Evolutionary conservation across 2,329 filamentous ascomycete species (phyloP).

Genomic region (Beauveria brongniartii): DNA sequence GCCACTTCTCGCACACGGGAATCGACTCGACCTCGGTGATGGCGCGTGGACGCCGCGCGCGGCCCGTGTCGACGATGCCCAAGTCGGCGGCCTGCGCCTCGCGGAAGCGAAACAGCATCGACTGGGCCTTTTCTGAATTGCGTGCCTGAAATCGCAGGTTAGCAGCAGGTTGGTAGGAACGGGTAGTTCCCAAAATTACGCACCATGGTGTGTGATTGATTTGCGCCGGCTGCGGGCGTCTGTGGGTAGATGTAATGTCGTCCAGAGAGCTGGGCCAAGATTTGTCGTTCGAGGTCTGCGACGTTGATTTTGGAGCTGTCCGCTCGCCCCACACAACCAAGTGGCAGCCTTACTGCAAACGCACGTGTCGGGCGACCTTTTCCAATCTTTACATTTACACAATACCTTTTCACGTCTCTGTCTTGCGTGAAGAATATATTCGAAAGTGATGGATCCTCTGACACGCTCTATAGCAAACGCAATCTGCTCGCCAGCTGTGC

Average conservation of each 20-base stretch:
- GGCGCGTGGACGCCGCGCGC: constrained; percentile 79
- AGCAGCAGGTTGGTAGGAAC: background rate
- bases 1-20: constrained; percentile 91
- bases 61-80: constrained; percentile 88
- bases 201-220: background rate
- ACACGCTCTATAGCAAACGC: too few relatives aligned
- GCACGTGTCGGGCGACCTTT: background rate
- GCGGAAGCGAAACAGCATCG: constrained; percentile 99
- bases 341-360: background rate
- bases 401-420: background rate
- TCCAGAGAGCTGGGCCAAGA: background rate
- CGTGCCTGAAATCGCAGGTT: constrained; percentile 56
- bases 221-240: background rate
- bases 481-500: background rate
- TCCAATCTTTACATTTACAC: background rate
- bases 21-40: constrained; percentile 83
- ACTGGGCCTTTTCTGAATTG: constrained; percentile 97
- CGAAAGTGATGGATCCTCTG: background rate
- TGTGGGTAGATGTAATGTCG: background rate
- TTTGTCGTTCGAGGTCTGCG: background rate
- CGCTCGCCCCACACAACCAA: background rate
- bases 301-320: background rate
- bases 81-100: constrained; percentile 93
- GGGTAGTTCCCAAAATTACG: background rate
- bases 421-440: too few relatives aligned